Evolutionary conservation across 2,329 filamentous ascomycete genomes (phyloP).

Genomic region (Celoporthe dispersa): DNA sequence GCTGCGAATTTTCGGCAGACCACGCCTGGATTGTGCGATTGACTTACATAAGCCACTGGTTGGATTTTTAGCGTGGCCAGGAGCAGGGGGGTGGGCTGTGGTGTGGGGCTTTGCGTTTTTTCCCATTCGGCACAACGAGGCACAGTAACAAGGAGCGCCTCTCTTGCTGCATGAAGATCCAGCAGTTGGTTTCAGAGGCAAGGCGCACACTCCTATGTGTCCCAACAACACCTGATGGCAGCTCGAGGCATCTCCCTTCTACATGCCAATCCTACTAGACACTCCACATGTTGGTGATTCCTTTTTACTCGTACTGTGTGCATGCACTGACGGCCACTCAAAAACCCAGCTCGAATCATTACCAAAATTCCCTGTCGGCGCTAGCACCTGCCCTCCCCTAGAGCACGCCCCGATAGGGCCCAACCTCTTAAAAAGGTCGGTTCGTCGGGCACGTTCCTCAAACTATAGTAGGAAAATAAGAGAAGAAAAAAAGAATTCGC

Average conservation of each 20-base stretch:
- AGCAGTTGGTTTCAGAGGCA: neutral
- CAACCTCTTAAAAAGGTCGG: neutral
- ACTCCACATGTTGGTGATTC: neutral
- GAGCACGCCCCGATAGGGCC: neutral
- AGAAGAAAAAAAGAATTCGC: no score
- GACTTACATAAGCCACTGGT: constrained; percentile 19
- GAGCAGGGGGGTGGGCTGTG: neutral
- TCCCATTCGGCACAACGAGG: no score
- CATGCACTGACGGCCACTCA: neutral
- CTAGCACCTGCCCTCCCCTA: neutral
- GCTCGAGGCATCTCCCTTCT: neutral
- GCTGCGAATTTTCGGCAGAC: constrained; percentile 14
- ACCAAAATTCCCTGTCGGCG: neutral
- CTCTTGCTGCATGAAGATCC: neutral
- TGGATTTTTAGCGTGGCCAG: neutral
- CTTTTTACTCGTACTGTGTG: neutral
- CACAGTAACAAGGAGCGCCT: no score
- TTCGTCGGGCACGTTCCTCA: neutral
- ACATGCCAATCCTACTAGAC: neutral
- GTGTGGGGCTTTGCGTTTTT: neutral
- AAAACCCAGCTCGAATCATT: neutral
- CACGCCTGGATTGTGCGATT: constrained; percentile 8
- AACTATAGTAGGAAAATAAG: neutral
- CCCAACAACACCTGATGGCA: no score
- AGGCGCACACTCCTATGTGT: neutral